Percentiles rank a stretch among this genome's conserved stretches.
These are phyloP conservation scores for Akebia trifoliata DNA, from an alignment of 164 flowering plant species.

Conservation along the genomic window DNA sequence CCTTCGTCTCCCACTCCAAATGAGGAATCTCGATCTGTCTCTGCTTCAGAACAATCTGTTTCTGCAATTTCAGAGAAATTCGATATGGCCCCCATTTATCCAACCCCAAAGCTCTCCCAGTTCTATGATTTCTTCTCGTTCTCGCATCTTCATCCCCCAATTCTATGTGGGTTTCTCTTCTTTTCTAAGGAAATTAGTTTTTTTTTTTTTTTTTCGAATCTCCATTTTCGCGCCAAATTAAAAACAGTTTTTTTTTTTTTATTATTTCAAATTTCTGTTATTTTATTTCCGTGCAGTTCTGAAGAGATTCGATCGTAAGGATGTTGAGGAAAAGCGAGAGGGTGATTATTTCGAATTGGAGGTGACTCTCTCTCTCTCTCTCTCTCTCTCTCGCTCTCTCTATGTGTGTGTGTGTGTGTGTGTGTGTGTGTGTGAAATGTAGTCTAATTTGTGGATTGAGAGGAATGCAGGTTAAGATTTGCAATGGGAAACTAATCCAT, in stretches of 20 bases:
- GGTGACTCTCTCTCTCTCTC: conserved; percentile 35
- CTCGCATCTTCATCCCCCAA: conserved; percentile 68
- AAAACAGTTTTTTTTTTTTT: background rate
- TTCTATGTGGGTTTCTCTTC: conserved; percentile 44
- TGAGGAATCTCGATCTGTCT: conserved; percentile 22
- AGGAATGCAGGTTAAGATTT: conserved; percentile 67
- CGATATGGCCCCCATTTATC: conserved; percentile 81
- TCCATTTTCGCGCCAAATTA: background rate
- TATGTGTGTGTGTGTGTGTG: no score
- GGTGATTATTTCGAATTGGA: conserved; percentile 80
- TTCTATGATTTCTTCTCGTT: conserved; percentile 94
- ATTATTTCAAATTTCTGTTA: background rate
- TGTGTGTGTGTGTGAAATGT: no score
- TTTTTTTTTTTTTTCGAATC: background rate
- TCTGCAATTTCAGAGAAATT: conserved; percentile 36
- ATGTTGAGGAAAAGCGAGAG: conserved; percentile 38
- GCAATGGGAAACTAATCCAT: conserved; percentile 78
- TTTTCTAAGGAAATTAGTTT: background rate
- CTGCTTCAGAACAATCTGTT: conserved; percentile 20
- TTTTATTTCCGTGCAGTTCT: conserved; percentile 22
- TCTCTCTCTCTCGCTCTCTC: no score
- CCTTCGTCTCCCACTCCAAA: conserved; percentile 16
- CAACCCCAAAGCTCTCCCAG: conserved; percentile 75
- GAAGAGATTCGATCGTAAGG: conserved; percentile 39
- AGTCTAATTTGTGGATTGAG: no score